Evolutionary conservation across 148 eudicot species (phyloP), one percentile per base, ranked within the genome.

Genomic region (Gaultheria prostrata): DNA sequence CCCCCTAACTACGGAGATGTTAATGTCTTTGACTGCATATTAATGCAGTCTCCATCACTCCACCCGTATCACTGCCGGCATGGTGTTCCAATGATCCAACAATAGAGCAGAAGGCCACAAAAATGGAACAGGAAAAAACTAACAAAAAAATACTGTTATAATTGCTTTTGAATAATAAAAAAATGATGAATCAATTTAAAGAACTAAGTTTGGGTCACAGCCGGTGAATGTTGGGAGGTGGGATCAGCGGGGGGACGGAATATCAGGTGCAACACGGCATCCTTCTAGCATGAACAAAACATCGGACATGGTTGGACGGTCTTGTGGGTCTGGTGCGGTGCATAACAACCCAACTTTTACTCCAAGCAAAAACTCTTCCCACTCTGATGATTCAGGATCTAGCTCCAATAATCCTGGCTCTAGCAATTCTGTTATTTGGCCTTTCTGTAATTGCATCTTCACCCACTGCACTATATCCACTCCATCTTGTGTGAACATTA

Each of bases 331-430:
- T 0, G 90, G 87, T 20, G 90, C 86, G 20, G 95, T 92, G 83
- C 95, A 92, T 0, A 92, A 88, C 43, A 92, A 82, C 7, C 90
- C 95, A 0, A 91, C 93, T 86, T 92, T 92, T 33, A 92, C 90
- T n/a, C 93, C 95, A n/a, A 92, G 82, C 86, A 92, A 91, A 80
- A 92, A 92, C 89, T 92, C 95, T 75, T 92, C 95, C 95, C 95
- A 92, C 61, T 92, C 95, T 0, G 95, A 88, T 4, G 95, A 92
- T 81, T 92, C 95, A 3, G 95, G 93, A 79, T 92, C 95, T 0
- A 92, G 91, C 83, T 92, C 95, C 7, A 92, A 90, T 71, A 91
- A 83, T 28, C 93, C 92, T 6, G 92, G 93, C 71, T 91, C 93
- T 8, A 92, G 83, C 17, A 92, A 84, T 82, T 92, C 95, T 2